Percentiles rank a stretch among this genome's conserved stretches.
Evolutionary conservation across 1,139 yeast genomes (phyloP).

Genomic region (Yamadazyma sp.): DNA sequence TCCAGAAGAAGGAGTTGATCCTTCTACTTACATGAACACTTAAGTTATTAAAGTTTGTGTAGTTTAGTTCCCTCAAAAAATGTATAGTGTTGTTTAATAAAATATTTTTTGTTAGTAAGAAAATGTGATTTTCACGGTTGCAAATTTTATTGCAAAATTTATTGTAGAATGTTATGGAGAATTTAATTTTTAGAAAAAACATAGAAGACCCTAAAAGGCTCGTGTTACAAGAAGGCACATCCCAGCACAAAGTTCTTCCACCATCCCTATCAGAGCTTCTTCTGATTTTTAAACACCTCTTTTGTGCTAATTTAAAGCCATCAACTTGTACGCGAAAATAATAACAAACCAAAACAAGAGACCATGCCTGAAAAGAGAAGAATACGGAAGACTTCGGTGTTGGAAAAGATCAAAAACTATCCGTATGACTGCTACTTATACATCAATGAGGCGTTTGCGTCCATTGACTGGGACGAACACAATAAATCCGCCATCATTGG

Average conservation of each 20-base stretch:
- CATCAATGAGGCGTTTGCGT: conserved; percentile 51
- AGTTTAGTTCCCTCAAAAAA: conserved; percentile 2
- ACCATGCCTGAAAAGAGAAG: conserved; percentile 14
- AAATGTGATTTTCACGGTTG: background rate
- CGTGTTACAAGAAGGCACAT: too few species aligned
- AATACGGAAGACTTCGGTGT: conserved; percentile 32
- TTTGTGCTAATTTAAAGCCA: too few species aligned
- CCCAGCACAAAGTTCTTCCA: too few species aligned
- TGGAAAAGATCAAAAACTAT: conserved; percentile 43
- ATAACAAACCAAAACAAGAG: background rate
- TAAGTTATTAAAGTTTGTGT: conserved; percentile 20
- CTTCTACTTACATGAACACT: conserved; percentile 97
- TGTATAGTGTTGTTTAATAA: conserved; percentile 1
- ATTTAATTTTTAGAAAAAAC: background rate
- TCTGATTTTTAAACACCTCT: background rate
- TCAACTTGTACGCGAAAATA: background rate
- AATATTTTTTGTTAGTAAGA: background rate
- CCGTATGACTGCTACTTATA: conserved; percentile 59
- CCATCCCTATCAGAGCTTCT: background rate
- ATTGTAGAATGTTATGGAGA: background rate
- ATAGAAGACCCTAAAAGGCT: background rate
- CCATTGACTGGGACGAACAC: conserved; percentile 67
- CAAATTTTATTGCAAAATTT: background rate
- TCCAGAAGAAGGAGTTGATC: conserved; percentile 98
- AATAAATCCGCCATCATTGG: conserved; percentile 36